These are phyloP conservation scores for Lactifluus volemus DNA, from an alignment of 768 basidiomycete species.

Conservation along the genomic window DNA sequence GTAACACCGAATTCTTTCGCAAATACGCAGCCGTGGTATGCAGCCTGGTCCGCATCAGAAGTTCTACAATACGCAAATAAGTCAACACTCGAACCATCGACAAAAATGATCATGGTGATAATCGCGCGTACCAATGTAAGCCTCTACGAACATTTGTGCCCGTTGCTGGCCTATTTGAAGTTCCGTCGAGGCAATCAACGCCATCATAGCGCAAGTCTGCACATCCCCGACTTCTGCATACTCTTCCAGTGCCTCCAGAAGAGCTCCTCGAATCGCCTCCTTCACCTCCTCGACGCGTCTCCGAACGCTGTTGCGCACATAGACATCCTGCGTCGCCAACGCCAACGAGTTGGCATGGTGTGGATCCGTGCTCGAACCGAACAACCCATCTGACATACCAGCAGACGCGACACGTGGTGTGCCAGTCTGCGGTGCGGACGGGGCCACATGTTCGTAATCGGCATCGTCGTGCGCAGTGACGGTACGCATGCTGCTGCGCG, in stretches of 20 bases:
- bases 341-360: background rate
- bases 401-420: background rate
- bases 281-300: conserved; percentile 11
- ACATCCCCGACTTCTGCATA: conserved; percentile 52
- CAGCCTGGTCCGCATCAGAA: conserved; percentile 52
- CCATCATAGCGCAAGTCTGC: conserved; percentile 71
- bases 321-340: conserved; percentile 6
- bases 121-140: conserved; percentile 56
- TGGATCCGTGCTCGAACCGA: background rate
- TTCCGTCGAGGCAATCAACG: conserved; percentile 52
- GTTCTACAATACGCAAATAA: conserved; percentile 35
- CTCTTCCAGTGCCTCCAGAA: conserved; percentile 12
- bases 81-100: background rate
- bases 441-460: conserved; percentile 11
- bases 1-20: conserved; percentile 50
- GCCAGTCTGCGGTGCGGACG: background rate
- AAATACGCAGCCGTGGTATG: conserved; percentile 66
- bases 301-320: background rate
- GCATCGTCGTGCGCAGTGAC: conserved; percentile 39
- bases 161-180: conserved; percentile 40
- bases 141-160: conserved; percentile 48
- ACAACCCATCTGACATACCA: conserved; percentile 14
- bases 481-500: conserved; percentile 62
- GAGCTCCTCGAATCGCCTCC: conserved; percentile 5
- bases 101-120: background rate